A percentile compares a stretch with the other conserved stretches of the same genome.
Evolutionary conservation across 331 rosid species (phyloP).

Genomic region (Rosa hybrid): DNA sequence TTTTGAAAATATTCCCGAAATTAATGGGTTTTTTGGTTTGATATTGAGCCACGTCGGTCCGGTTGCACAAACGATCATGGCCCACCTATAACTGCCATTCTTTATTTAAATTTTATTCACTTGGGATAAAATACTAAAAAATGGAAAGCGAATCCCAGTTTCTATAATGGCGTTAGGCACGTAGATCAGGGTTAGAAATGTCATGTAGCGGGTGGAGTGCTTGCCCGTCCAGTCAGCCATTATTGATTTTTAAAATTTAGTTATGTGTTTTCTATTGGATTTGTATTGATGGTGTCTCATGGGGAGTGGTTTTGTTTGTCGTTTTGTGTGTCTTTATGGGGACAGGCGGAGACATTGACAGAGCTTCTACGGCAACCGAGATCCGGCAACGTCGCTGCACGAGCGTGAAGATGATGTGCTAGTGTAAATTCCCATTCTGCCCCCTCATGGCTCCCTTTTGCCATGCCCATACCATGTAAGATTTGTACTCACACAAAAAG

Average conservation of each 20-base stretch:
- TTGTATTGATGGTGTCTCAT: constrained; percentile 9
- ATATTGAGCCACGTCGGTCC: constrained; percentile 45
- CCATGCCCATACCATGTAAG: constrained; percentile 4
- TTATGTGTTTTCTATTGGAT: not conserved
- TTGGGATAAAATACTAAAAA: not conserved
- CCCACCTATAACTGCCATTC: not conserved
- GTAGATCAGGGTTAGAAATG: constrained; percentile 7
- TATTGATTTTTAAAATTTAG: not conserved
- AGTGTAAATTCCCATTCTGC: constrained; percentile 30
- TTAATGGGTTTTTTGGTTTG: constrained; percentile 19
- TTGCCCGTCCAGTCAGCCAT: not conserved
- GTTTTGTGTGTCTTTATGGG: constrained; percentile 37
- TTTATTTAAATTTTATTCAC: not conserved
- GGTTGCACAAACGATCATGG: constrained; percentile 8
- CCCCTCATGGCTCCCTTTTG: constrained; percentile 2
- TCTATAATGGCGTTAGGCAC: not conserved
- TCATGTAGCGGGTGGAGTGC: constrained; percentile 4
- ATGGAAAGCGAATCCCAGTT: not conserved
- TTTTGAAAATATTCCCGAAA: constrained; percentile 18
- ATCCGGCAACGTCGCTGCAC: constrained; percentile 63
- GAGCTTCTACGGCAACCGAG: constrained; percentile 95
- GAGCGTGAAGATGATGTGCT: constrained; percentile 41
- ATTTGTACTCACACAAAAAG: not conserved
- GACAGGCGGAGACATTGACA: constrained; percentile 84
- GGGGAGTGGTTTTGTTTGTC: constrained; percentile 26